Percentiles rank a stretch among this genome's conserved stretches.
phyloP scores from a whole-genome alignment of 306 rosid species.

The Cicer judaicum region DNA sequence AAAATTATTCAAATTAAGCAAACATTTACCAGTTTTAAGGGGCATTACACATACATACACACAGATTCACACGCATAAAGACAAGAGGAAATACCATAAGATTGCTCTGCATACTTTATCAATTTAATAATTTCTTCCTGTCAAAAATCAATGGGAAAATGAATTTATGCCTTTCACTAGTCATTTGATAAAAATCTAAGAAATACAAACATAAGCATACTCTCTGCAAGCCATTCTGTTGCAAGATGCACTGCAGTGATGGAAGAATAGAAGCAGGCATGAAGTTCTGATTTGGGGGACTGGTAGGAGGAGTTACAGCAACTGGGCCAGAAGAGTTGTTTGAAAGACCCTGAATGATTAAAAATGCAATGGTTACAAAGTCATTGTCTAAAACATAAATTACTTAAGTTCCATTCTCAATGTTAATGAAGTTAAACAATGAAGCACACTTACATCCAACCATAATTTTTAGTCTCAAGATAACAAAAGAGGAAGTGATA shows the following conservation, averaged over 20 bases:
- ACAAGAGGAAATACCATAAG: constrained; percentile 64
- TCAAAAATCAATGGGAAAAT: constrained; percentile 38
- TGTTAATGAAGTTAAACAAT: constrained; percentile 43
- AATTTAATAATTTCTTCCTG: constrained; percentile 90
- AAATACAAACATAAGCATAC: constrained; percentile 49
- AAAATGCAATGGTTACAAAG: constrained; percentile 60
- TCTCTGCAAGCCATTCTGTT: constrained; percentile 82
- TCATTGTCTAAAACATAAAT: constrained; percentile 66
- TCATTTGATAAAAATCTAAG: constrained; percentile 16
- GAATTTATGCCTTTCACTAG: constrained; percentile 30
- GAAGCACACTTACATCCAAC: constrained; percentile 37
- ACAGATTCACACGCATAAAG: constrained; percentile 19
- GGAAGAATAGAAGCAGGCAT: constrained; percentile 62
- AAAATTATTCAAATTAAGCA: constrained; percentile 46
- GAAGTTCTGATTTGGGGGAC: constrained; percentile 60
- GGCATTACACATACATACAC: neutral
- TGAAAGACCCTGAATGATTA: constrained; percentile 70
- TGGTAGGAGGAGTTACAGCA: constrained; percentile 59
- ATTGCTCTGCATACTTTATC: constrained; percentile 82
- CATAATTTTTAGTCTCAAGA: neutral
- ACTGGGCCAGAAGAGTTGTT: constrained; percentile 56
- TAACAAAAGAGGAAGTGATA: neutral
- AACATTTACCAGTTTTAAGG: constrained; percentile 32
- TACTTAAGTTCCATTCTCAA: constrained; percentile 51
- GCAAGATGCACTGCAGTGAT: constrained; percentile 76